Percentiles rank a stretch among this genome's conserved stretches.
phyloP scores from a whole-genome alignment of 1,284 basidiomycete species.

The Laetiporus sulphureus region DNA sequence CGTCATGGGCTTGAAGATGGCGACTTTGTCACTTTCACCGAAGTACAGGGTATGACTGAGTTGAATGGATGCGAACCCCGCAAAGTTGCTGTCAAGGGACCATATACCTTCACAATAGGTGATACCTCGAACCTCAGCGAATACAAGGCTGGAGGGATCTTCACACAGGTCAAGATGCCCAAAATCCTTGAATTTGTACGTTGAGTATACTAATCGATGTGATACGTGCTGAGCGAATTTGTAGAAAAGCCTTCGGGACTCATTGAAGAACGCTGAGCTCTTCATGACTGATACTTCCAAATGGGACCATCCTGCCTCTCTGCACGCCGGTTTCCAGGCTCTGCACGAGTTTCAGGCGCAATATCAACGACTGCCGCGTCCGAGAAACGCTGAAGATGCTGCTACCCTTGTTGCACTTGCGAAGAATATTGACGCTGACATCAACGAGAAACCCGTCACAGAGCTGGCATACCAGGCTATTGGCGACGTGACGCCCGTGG shows the following conservation, averaged over 20 bases:
- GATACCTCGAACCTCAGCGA: slow-evolving; percentile 76
- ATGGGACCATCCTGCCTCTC: slow-evolving; percentile 86
- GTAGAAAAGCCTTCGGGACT: slow-evolving; percentile 92
- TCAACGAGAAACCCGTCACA: slow-evolving; percentile 75
- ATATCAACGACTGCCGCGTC: slow-evolving; percentile 70
- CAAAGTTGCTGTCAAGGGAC: slow-evolving; percentile 91
- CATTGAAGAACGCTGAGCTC: slow-evolving; percentile 77
- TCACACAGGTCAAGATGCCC: slow-evolving; percentile 99
- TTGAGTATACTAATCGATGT: slow-evolving; percentile 9
- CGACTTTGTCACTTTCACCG: slow-evolving; percentile 96
- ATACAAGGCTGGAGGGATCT: slow-evolving; percentile 90
- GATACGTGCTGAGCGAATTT: not conserved
- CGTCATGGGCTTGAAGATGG: slow-evolving; percentile 98
- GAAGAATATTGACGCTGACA: slow-evolving; percentile 72
- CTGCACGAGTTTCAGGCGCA: slow-evolving; percentile 77
- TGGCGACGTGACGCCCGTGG: slow-evolving; percentile 90
- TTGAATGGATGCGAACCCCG: slow-evolving; percentile 89
- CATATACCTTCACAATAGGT: slow-evolving; percentile 93
- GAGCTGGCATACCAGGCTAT: slow-evolving; percentile 91
- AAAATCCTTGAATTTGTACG: slow-evolving; percentile 90
- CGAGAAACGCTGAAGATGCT: slow-evolving; percentile 84
- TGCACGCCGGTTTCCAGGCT: slow-evolving; percentile 96
- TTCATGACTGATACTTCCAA: slow-evolving; percentile 98
- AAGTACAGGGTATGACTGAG: slow-evolving; percentile 93
- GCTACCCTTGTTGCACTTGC: slow-evolving; percentile 65